Percentiles rank a stretch among this genome's conserved stretches.
Evolutionary conservation across 805 yeast species (phyloP).

Genomic region (Diddensiella caesifluorescens): DNA sequence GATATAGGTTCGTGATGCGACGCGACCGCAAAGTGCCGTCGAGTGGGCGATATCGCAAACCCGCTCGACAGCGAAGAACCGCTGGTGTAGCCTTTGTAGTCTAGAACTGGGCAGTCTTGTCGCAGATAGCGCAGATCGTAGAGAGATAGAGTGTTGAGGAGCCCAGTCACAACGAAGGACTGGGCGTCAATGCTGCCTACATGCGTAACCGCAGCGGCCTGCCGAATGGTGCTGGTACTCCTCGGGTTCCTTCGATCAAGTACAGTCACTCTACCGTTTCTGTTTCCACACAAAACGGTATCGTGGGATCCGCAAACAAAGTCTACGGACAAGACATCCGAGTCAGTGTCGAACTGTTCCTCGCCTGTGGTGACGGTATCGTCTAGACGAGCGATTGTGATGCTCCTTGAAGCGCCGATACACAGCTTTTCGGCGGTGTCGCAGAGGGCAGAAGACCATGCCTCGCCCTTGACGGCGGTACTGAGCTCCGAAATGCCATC

Average conservation of each 20-base stretch:
- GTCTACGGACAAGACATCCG: conserved; percentile 13
- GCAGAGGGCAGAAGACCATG: no score
- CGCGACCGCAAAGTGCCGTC: conserved; percentile 14
- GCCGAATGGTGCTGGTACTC: conserved; percentile 4
- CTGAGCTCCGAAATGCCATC: no score
- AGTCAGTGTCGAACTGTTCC: conserved; percentile 6
- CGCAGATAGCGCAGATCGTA: conserved; percentile 12
- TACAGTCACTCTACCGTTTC: conserved; percentile 16
- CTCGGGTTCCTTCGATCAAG: conserved; percentile 16
- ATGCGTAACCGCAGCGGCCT: conserved; percentile 23
- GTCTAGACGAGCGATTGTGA: no score
- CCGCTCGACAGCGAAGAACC: conserved; percentile 10
- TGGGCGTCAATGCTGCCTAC: conserved; percentile 14
- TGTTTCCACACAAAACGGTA: conserved; percentile 17
- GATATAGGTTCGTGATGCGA: conserved; percentile 10
- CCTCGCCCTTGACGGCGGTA: no score
- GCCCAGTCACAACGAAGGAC: conserved; percentile 22
- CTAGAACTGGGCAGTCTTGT: conserved; percentile 1
- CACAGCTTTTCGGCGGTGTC: no score
- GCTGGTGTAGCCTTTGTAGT: conserved; percentile 11
- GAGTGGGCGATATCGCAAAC: conserved; percentile 12
- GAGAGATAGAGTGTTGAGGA: conserved; percentile 19
- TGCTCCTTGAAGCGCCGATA: no score
- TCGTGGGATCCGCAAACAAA: conserved; percentile 5
- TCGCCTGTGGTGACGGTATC: no score